Base-by-base conservation (phyloP, 2,329 filamentous ascomycete genomes). In the Aspergillus unguis region DNA sequence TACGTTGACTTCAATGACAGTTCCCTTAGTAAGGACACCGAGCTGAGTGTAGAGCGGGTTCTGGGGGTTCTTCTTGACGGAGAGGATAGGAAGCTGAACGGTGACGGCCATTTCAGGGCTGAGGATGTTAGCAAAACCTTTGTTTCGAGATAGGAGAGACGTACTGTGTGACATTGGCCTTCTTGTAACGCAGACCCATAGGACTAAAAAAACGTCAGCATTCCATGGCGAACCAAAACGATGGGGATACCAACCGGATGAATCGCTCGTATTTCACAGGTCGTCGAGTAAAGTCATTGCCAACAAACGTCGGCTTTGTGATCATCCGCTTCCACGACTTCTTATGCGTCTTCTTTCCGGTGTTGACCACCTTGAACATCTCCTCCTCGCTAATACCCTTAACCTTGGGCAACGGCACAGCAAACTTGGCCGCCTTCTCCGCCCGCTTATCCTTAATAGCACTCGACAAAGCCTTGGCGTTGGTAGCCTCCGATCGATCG, bases 311-410 rank as follows among this genome's bases (percentile, higher is more conserved):
- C 7, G 87, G 87, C 75, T 91, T 88, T 11, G 85, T 91, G 55
- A 90, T 85, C 80, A 81, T 78, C 37, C 78, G 63, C 71, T 83
- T 82, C 76, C 78, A 81, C 36, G 80, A 80, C 80, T 94, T 95
- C 83, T 95, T 91, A 52, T 85, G 80, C 2, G 86, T 90, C 81
- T 96, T 96, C 83, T 95, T 95, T 65, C 94, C 92, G 31, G 92
- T 97, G 77, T 91, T 91, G 66, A 97, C 85, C 10, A 96, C 92
- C 75, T 90, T 92, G 80, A 97, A 97, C 87, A 96, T 92, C 78
- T 96, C 92, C 80, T 95, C 90, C 77, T 97, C 92, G 61, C 84
- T 85, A 63, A 97, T 96, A 59, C 90, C 92, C 66, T 89, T 84
- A 41, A 97, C 94, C 77, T 96, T 96, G 33, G 94, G 94, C 66